These are phyloP conservation scores for Bifiguratus adelaidae DNA, from an alignment of 192 early-diverging fungal species.

Conservation along the genomic window DNA sequence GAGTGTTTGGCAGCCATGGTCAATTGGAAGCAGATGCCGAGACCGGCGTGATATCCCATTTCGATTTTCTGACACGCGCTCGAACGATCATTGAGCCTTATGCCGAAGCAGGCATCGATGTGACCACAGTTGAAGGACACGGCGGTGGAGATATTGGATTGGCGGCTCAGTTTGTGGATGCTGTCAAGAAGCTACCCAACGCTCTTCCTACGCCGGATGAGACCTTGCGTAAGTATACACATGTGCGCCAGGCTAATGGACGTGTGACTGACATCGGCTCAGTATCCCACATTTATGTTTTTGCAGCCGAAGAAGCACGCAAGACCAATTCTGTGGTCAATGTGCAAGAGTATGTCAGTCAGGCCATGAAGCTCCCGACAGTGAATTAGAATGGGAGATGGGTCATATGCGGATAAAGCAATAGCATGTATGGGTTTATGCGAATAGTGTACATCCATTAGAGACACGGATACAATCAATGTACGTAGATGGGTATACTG, in stretches of 20 bases:
- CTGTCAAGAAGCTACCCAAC: not conserved
- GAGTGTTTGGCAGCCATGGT: not conserved
- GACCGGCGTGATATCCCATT: not conserved
- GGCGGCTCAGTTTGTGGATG: conserved; percentile 1
- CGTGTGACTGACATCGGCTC: no score
- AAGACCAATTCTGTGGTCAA: conserved; percentile 5
- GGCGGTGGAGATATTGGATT: conserved; percentile 9
- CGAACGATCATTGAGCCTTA: conserved; percentile 1
- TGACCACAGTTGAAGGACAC: no score
- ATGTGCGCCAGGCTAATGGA: no score
- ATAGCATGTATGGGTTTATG: no score
- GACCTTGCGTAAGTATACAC: conserved; percentile 4
- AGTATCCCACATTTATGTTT: conserved; percentile 17
- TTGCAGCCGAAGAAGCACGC: conserved; percentile 15
- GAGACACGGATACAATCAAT: no score
- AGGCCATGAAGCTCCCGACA: no score
- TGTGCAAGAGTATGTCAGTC: conserved; percentile 1
- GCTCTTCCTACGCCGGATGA: not conserved
- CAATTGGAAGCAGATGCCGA: not conserved
- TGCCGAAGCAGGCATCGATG: not conserved
- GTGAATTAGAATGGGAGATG: no score
- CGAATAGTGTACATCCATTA: no score
- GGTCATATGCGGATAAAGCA: no score
- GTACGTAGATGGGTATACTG: no score
- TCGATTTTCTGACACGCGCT: conserved; percentile 1